phyloP scores from a whole-genome alignment of 1,139 yeast genomes.

The Hyphopichia burtonii region DNA sequence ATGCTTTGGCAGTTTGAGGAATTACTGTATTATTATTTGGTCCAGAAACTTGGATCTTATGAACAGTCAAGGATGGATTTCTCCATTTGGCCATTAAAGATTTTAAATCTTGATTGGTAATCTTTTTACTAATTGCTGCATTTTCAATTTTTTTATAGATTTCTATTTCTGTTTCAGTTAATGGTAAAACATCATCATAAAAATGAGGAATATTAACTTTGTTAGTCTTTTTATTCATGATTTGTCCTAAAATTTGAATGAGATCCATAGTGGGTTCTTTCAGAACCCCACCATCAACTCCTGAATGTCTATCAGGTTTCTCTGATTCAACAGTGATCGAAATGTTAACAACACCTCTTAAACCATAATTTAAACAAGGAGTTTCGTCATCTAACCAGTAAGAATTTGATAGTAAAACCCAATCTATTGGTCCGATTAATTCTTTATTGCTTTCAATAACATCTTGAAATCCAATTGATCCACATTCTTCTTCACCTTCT shows the following conservation, averaged over 20 bases:
- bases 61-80: slow-evolving; percentile 87
- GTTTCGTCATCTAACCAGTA: slow-evolving; percentile 89
- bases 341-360: slow-evolving; percentile 86
- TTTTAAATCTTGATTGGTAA: slow-evolving; percentile 37
- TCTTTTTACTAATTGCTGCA: slow-evolving; percentile 22
- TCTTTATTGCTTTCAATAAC: slow-evolving; percentile 52
- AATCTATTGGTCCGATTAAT: slow-evolving; percentile 71
- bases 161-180: slow-evolving; percentile 54
- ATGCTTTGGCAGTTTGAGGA: slow-evolving; percentile 75
- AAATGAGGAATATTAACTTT: slow-evolving; percentile 66
- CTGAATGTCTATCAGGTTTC: slow-evolving; percentile 89
- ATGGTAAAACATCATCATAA: slow-evolving; percentile 60
- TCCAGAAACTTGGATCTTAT: slow-evolving; percentile 81
- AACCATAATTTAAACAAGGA: slow-evolving; percentile 92
- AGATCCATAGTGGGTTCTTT: slow-evolving; percentile 89
- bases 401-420: slow-evolving; percentile 87
- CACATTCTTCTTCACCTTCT: slow-evolving; percentile 96
- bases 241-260: slow-evolving; percentile 63
- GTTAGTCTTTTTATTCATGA: slow-evolving; percentile 58
- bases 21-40: slow-evolving; percentile 89
- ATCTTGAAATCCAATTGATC: slow-evolving; percentile 80
- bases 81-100: slow-evolving; percentile 85
- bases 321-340: slow-evolving; percentile 68
- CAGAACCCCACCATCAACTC: slow-evolving; percentile 92
- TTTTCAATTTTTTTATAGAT: slow-evolving; percentile 63